phyloP scores from a whole-genome alignment of 306 rosid species.

The Glycyrrhiza uralensis region DNA sequence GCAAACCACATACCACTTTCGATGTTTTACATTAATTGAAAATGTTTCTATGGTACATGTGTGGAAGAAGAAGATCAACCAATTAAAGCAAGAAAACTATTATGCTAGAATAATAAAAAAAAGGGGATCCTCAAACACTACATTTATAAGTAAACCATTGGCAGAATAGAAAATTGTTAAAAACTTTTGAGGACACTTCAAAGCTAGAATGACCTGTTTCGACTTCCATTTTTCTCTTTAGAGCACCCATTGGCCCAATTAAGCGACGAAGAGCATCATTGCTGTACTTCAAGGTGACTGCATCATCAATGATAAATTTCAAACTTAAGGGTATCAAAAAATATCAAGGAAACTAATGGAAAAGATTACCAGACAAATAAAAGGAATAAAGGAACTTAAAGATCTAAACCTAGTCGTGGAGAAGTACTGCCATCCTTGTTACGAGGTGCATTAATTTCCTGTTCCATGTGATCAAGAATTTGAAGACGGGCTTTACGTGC shows the following conservation, averaged over 20 bases:
- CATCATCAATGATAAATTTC: constrained; percentile 34
- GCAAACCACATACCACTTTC: background rate
- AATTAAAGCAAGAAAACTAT: background rate
- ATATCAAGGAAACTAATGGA: constrained; percentile 6
- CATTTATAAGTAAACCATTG: background rate
- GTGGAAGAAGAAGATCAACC: background rate
- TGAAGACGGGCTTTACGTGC: constrained; percentile 88
- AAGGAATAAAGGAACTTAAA: background rate
- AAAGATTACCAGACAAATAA: background rate
- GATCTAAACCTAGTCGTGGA: constrained; percentile 69
- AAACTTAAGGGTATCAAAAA: constrained; percentile 9
- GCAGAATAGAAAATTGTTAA: background rate
- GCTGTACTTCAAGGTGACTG: constrained; percentile 81
- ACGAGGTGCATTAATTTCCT: constrained; percentile 68
- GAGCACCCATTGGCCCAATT: constrained; percentile 89
- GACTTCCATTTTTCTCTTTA: constrained; percentile 74
- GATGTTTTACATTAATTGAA: background rate
- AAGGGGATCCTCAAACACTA: background rate
- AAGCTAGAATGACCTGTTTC: constrained; percentile 67
- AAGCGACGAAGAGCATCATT: constrained; percentile 77
- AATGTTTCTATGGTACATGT: background rate
- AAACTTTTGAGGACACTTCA: background rate
- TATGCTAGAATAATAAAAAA: background rate
- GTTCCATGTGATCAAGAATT: constrained; percentile 87
- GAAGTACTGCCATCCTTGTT: constrained; percentile 48